These are phyloP conservation scores for Phytophthora multivora DNA, from an alignment of 352 stramenopile species.

Conservation along the genomic window DNA sequence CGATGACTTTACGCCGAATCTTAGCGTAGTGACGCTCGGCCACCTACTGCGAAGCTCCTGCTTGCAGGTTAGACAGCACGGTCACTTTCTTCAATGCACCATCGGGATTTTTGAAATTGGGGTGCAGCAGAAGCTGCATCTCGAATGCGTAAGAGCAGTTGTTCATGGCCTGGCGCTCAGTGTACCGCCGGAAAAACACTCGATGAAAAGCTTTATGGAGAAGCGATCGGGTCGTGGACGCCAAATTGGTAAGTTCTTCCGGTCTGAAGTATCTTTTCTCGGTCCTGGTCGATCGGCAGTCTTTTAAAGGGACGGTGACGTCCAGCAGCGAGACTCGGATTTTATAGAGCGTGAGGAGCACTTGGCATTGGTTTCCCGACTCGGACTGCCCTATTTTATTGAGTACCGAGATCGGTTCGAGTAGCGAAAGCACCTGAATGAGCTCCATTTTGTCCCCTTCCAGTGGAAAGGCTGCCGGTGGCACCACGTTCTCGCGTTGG, in stretches of 20 bases:
- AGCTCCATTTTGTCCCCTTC: conserved; percentile 1
- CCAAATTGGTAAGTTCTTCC: conserved; percentile 4
- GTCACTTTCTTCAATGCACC: conserved; percentile 3
- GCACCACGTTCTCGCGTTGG: not conserved
- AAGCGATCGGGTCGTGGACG: not conserved
- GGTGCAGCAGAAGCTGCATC: conserved; percentile 14
- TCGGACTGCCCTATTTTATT: conserved; percentile 1
- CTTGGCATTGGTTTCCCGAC: conserved; percentile 1
- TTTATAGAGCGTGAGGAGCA: conserved; percentile 5
- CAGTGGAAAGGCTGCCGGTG: not conserved
- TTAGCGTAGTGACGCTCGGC: not conserved
- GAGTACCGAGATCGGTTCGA: not conserved
- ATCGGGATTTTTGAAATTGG: conserved; percentile 9
- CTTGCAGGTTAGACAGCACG: conserved; percentile 1
- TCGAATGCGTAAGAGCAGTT: conserved; percentile 8
- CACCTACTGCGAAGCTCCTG: not conserved
- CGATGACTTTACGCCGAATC: conserved; percentile 2
- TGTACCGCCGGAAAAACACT: conserved; percentile 8
- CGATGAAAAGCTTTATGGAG: conserved; percentile 4
- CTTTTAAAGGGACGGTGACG: not conserved
- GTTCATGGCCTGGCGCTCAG: conserved; percentile 6
- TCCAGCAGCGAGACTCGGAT: not conserved
- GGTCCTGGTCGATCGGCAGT: conserved; percentile 4
- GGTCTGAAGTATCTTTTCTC: not conserved
- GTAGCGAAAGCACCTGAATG: not conserved